Conservation (phyloP, 495 filamentous ascomycete genomes). For the Annulohypoxylon stygium region DNA sequence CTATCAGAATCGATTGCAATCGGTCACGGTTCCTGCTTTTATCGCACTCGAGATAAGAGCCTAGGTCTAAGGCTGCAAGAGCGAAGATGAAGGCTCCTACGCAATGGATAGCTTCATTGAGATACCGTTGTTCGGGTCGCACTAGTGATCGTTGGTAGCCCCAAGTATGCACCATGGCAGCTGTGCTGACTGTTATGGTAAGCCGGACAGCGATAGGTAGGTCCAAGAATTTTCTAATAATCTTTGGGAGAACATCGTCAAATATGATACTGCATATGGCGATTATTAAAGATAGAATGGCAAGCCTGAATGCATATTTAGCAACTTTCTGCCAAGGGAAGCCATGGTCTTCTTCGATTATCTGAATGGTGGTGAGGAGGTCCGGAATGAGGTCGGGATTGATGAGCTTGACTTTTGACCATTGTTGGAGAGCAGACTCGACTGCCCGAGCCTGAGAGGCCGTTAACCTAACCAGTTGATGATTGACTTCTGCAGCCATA, state of each 20-base stretch:
- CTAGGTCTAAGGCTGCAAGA: slow-evolving; percentile 10
- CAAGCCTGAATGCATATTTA: slow-evolving; percentile 22
- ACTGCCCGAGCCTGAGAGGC: slow-evolving; percentile 11
- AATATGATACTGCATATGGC: background rate
- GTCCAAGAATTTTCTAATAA: background rate
- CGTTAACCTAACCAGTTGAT: background rate
- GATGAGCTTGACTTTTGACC: slow-evolving; percentile 19
- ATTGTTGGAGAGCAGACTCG: slow-evolving; percentile 17
- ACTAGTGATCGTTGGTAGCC: slow-evolving; percentile 13
- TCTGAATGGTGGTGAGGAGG: slow-evolving; percentile 17
- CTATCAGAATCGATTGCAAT: background rate
- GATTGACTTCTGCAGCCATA: background rate
- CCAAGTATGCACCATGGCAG: background rate
- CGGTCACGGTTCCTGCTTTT: background rate
- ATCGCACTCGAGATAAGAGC: background rate
- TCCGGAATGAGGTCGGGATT: background rate
- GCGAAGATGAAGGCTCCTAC: slow-evolving; percentile 16
- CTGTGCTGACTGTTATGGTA: background rate
- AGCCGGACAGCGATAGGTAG: background rate
- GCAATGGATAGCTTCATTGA: slow-evolving; percentile 22
- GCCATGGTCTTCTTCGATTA: slow-evolving; percentile 1
- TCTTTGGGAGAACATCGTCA: background rate
- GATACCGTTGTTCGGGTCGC: slow-evolving; percentile 8
- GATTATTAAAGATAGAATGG: background rate
- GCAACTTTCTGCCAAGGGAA: slow-evolving; percentile 13